Conservation (phyloP, 2,329 filamentous ascomycete genomes). For the Trichoderma brevicompactum region DNA sequence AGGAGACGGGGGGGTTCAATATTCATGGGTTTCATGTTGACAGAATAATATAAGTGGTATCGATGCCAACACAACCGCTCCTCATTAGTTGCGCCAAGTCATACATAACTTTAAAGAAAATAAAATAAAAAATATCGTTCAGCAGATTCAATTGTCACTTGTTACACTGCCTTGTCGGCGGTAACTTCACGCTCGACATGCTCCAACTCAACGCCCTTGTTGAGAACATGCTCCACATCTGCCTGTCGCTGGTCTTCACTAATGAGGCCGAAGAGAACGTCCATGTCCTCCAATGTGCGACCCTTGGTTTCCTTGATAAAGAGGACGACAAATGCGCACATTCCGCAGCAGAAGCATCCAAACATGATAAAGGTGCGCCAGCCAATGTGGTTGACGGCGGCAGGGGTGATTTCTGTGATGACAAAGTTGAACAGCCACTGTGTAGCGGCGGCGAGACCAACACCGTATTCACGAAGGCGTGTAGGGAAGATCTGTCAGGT, state of each 20-base stretch:
- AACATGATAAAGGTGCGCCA: slow-evolving; percentile 34
- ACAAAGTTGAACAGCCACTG: slow-evolving; percentile 73
- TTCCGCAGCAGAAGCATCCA: slow-evolving; percentile 31
- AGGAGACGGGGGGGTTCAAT: background rate
- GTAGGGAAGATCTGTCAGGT: slow-evolving; percentile 28
- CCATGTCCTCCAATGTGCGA: slow-evolving; percentile 31
- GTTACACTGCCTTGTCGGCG: slow-evolving; percentile 12
- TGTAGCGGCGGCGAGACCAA: slow-evolving; percentile 65
- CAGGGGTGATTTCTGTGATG: slow-evolving; percentile 44
- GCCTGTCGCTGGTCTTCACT: slow-evolving; percentile 29
- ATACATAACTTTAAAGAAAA: background rate
- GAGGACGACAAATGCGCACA: slow-evolving; percentile 30
- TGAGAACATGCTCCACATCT: slow-evolving; percentile 27
- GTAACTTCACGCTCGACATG: slow-evolving; percentile 19
- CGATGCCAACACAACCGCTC: background rate
- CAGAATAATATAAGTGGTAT: background rate
- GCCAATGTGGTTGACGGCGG: slow-evolving; percentile 31
- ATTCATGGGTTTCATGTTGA: background rate
- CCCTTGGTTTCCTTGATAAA: slow-evolving; percentile 33
- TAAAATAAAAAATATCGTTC: background rate
- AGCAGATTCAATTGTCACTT: background rate
- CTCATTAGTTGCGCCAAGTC: background rate
- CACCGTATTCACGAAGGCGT: slow-evolving; percentile 38
- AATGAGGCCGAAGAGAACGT: slow-evolving; percentile 28
- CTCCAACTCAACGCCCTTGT: slow-evolving; percentile 26